These are phyloP conservation scores for Camillea tinctor DNA, from an alignment of 2,329 filamentous ascomycete species.

Conservation along the genomic window DNA sequence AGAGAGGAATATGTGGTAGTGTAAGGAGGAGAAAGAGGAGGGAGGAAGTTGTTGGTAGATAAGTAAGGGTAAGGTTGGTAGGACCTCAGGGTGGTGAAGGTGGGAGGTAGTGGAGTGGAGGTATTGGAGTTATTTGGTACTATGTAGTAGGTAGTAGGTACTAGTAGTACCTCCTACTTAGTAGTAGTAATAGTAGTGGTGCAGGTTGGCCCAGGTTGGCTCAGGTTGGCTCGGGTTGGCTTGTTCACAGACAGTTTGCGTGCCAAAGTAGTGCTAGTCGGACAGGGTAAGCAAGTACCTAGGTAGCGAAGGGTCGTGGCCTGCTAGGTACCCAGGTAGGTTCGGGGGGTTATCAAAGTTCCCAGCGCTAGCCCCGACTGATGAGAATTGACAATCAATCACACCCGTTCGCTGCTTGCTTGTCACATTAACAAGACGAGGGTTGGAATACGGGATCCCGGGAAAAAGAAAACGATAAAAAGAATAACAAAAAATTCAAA, in stretches of 20 bases:
- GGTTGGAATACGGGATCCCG: not conserved
- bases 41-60: conserved; percentile 1
- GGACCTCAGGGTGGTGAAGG: too few species aligned
- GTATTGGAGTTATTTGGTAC: too few species aligned
- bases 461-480: not conserved
- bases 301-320: not conserved
- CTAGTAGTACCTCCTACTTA: conserved; percentile 13
- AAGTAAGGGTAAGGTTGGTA: too few species aligned
- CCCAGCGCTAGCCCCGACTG: not conserved
- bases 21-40: conserved; percentile 3
- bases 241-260: not conserved
- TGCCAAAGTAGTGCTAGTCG: not conserved
- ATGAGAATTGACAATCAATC: not conserved
- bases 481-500: too few species aligned
- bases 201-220: not conserved
- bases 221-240: not conserved
- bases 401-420: not conserved
- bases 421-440: not conserved
- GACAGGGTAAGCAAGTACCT: not conserved
- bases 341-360: not conserved
- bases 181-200: conserved; percentile 1
- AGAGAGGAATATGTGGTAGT: conserved; percentile 3
- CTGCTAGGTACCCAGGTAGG: not conserved
- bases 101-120: too few species aligned
- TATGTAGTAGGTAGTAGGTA: conserved; percentile 9